phyloP scores from a whole-genome alignment of 2,329 filamentous ascomycete species.

The Pezicula carpinea region DNA sequence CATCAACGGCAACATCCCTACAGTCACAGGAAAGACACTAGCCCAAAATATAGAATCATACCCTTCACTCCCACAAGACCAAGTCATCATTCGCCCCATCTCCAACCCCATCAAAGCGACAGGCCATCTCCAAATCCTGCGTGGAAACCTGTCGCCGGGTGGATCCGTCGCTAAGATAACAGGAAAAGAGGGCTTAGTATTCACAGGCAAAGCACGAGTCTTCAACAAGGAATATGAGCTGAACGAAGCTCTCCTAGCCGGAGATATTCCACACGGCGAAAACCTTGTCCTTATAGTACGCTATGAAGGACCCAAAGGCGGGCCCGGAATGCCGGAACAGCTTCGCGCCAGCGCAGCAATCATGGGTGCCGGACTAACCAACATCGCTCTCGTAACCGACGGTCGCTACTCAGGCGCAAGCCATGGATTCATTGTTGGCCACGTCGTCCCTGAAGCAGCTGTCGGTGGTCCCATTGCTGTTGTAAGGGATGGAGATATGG shows the following conservation, averaged over 20 bases:
- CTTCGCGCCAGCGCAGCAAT: slow-evolving; percentile 83
- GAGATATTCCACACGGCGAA: slow-evolving; percentile 65
- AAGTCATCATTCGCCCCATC: slow-evolving; percentile 78
- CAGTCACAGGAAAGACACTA: slow-evolving; percentile 79
- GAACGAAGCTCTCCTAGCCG: slow-evolving; percentile 66
- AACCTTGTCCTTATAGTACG: slow-evolving; percentile 87
- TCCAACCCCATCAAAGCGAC: slow-evolving; percentile 72
- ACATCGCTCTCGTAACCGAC: slow-evolving; percentile 88
- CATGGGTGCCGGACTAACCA: slow-evolving; percentile 84
- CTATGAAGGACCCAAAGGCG: slow-evolving; percentile 90
- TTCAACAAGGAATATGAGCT: slow-evolving; percentile 84
- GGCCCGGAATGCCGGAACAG: slow-evolving; percentile 95
- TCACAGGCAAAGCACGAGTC: slow-evolving; percentile 75
- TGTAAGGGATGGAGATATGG: slow-evolving; percentile 72
- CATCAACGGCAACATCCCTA: slow-evolving; percentile 73
- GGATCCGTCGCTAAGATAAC: slow-evolving; percentile 96
- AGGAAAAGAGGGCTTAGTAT: slow-evolving; percentile 82
- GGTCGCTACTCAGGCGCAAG: slow-evolving; percentile 83
- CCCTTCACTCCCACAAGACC: slow-evolving; percentile 72
- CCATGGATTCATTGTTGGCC: slow-evolving; percentile 91
- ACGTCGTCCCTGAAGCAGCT: slow-evolving; percentile 86
- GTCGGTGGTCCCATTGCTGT: slow-evolving; percentile 84
- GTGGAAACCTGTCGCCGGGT: slow-evolving; percentile 81
- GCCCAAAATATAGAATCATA: slow-evolving; percentile 75
- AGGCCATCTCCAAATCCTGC: slow-evolving; percentile 84